These are phyloP conservation scores for Fraxinus cuspidata DNA, from an alignment of 257 asterid genomes.

Conservation along the genomic window DNA sequence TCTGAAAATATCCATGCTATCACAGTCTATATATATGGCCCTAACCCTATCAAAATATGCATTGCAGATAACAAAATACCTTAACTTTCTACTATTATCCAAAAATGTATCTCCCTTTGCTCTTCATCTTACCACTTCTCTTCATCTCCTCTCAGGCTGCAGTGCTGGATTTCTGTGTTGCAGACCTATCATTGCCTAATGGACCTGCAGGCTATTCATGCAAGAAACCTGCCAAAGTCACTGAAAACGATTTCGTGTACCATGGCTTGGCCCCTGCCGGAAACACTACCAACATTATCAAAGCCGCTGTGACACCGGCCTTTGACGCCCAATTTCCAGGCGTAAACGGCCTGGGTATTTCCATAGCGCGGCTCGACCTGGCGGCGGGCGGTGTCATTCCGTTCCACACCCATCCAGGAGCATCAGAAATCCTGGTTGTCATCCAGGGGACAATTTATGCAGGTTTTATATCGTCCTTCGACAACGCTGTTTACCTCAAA, in stretches of 20 bases:
- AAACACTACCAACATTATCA: constrained; percentile 70
- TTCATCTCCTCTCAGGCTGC: constrained; percentile 37
- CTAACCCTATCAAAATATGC: constrained; percentile 27
- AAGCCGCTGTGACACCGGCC: constrained; percentile 70
- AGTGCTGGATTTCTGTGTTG: constrained; percentile 80
- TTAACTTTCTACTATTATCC: not conserved
- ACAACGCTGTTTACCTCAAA: constrained; percentile 49
- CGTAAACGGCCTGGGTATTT: constrained; percentile 68
- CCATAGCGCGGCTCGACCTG: constrained; percentile 67
- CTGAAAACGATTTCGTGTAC: constrained; percentile 59
- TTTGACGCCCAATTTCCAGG: constrained; percentile 60
- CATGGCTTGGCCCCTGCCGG: constrained; percentile 53
- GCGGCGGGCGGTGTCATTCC: constrained; percentile 73
- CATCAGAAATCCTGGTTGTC: constrained; percentile 60
- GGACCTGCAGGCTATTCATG: constrained; percentile 81
- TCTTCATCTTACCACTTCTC: constrained; percentile 30
- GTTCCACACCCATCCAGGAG: constrained; percentile 81
- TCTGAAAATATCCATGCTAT: constrained; percentile 15
- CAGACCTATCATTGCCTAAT: constrained; percentile 51
- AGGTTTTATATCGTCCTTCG: constrained; percentile 66
- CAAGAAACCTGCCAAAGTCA: constrained; percentile 53
- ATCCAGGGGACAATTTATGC: constrained; percentile 58
- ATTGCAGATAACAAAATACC: constrained; percentile 1
- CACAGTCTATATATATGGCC: constrained; percentile 26
- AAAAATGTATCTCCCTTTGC: constrained; percentile 32